Base-by-base conservation (phyloP, 306 rosid genomes). In the Cucurbita moschata region DNA sequence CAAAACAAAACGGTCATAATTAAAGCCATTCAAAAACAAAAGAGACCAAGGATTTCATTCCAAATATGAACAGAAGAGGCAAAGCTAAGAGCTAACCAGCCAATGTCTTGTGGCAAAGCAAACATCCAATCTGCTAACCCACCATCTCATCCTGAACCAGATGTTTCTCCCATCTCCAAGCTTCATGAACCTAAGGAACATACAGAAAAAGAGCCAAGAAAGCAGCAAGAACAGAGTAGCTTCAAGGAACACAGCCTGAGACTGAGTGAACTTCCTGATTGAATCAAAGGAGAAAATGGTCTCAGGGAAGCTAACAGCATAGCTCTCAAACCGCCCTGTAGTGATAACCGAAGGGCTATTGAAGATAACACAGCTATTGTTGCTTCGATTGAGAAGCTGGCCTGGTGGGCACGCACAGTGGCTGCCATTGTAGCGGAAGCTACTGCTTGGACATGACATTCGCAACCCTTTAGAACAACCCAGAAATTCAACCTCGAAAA, bases 211-310 rank as follows among this genome's bases (percentile, higher is more conserved):
- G 52, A 95, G 91, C 99, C 99, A 95, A 26, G 96, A 88, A 14
- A 91, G 81, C 8, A 91, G 82, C 87, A 91, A 38, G 54, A 89
- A 76, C 14, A 95, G 79, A 53, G 97, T 95, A 63, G 91, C 96
- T 74, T 95, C 91, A 82, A 95, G 85, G 86, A 95, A 95, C 79
- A 91, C 90, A 52, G 99, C 96, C 82, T 95, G 99, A 19, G 97
- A 95, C 82, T 91, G 95, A 12, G 99, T 89, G 74, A 95, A 85
- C 87, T 87, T 95, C 87, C 79, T 91, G 52, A 95, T 84, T 59
- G 90, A 68, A 66, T 91, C 96, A 63, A 94, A 87, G 51, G 79
- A 87, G 80, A 86, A 82, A 66, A 95, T 51, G 38, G 82, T 85
- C 78, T 75, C 82, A 0, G 96, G 96, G 49, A 95, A 86, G 26